These are phyloP conservation scores for Macrolepiota fuliginosa DNA, from an alignment of 768 basidiomycete species.

Conservation along the genomic window DNA sequence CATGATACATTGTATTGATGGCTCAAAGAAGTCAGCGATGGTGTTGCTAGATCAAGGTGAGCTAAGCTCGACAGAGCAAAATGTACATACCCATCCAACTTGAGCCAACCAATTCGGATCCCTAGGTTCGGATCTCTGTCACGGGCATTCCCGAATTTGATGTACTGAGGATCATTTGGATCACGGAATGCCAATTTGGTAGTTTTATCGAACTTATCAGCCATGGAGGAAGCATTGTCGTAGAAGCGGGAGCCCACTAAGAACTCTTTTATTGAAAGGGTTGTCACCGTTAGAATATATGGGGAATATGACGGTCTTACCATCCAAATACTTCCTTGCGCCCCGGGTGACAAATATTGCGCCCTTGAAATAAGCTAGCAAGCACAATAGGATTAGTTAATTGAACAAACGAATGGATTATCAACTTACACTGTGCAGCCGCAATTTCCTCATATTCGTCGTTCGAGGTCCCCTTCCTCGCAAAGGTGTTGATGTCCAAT, in stretches of 20 bases:
- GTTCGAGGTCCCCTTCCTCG: constrained; percentile 22
- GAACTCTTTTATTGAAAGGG: constrained; percentile 26
- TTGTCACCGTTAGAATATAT: background rate
- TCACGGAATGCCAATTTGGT: constrained; percentile 45
- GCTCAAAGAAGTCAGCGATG: constrained; percentile 26
- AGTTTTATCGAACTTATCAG: constrained; percentile 42
- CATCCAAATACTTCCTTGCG: constrained; percentile 30
- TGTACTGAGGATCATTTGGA: constrained; percentile 37
- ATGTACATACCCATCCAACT: constrained; percentile 31
- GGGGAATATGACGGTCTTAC: constrained; percentile 20
- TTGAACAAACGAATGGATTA: background rate
- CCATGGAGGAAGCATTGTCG: constrained; percentile 40
- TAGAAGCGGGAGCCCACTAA: constrained; percentile 35
- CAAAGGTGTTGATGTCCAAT: constrained; percentile 54
- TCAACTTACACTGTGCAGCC: constrained; percentile 30
- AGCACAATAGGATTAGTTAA: background rate
- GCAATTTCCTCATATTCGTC: constrained; percentile 39
- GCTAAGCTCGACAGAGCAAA: background rate
- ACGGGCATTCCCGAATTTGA: constrained; percentile 42
- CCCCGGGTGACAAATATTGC: constrained; percentile 41
- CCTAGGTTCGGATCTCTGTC: constrained; percentile 37
- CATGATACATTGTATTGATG: constrained; percentile 24
- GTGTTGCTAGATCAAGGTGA: constrained; percentile 14
- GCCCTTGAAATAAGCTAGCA: constrained; percentile 40
- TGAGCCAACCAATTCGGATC: constrained; percentile 46